Evolutionary conservation across 345 rosid species (phyloP).

Genomic region (Euphorbia pulcherrima): DNA sequence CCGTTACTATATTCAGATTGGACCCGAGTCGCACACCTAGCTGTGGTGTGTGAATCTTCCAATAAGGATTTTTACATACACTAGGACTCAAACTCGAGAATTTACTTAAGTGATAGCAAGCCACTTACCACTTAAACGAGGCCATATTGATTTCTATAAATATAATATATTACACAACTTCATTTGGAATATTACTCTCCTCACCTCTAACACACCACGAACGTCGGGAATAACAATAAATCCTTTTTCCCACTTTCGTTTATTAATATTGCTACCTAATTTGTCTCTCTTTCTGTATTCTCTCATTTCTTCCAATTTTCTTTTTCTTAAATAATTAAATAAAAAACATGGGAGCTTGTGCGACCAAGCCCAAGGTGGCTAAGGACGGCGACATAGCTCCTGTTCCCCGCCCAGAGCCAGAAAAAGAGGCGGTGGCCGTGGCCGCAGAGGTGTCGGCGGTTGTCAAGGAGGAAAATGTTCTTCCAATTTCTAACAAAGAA

Average conservation of each 20-base stretch:
- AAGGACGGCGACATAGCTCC: constrained; percentile 31
- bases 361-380: constrained; percentile 45
- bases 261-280: neutral
- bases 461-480: constrained; percentile 14
- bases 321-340: too few relatives aligned
- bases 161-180: neutral
- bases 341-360: constrained; percentile 46
- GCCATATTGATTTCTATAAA: neutral
- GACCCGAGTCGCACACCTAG: too few relatives aligned
- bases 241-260: neutral
- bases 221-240: constrained; percentile 28
- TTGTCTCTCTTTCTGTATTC: neutral
- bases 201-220: constrained; percentile 24
- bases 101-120: too few relatives aligned
- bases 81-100: too few relatives aligned
- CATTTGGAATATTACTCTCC: neutral
- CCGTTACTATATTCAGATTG: too few relatives aligned
- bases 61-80: too few relatives aligned
- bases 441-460: constrained; percentile 14
- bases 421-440: constrained; percentile 11
- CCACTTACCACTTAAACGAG: too few relatives aligned
- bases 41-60: too few relatives aligned
- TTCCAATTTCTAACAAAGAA: neutral
- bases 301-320: neutral
- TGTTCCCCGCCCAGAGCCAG: constrained; percentile 11